Percentiles rank a stretch among this genome's conserved stretches.
Evolutionary conservation across 768 basidiomycete species (phyloP).

Genomic region (Rhodocollybia butyracea): DNA sequence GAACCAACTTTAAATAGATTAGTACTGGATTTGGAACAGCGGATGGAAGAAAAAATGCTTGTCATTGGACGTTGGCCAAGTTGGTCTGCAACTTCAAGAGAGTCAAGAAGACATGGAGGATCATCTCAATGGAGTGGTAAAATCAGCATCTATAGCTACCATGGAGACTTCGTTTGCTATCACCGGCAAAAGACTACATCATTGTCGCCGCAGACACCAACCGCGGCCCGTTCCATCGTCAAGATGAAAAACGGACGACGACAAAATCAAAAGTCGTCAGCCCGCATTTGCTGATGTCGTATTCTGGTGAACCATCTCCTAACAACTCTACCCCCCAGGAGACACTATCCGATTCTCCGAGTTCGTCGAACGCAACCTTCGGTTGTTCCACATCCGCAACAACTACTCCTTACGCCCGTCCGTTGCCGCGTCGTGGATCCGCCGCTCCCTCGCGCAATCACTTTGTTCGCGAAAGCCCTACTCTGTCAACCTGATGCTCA

Average conservation of each 20-base stretch:
- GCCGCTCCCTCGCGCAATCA: conserved; percentile 83
- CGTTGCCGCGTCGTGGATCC: conserved; percentile 94
- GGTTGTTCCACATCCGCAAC: conserved; percentile 94
- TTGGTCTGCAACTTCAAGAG: too few species aligned
- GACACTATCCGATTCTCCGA: conserved; percentile 98
- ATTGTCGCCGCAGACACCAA: conserved; percentile 91
- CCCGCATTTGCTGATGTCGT: conserved; percentile 91
- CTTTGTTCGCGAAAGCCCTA: conserved; percentile 87
- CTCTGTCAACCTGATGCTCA: conserved; percentile 88
- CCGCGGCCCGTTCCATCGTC: conserved; percentile 86
- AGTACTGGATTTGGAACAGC: too few species aligned
- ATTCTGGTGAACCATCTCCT: conserved; percentile 94
- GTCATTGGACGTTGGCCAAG: too few species aligned
- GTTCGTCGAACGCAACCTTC: conserved; percentile 92
- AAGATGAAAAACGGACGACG: conserved; percentile 97
- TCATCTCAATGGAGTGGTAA: too few species aligned
- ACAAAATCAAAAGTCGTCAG: conserved; percentile 93
- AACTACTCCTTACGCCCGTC: conserved; percentile 84
- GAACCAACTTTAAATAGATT: too few species aligned
- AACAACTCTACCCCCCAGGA: conserved; percentile 52
- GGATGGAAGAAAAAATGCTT: too few species aligned
- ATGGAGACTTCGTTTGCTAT: conserved; percentile 94
- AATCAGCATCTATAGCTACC: too few species aligned
- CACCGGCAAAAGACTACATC: conserved; percentile 90
- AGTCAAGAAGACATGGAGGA: too few species aligned